Percentiles rank a stretch among this genome's conserved stretches.
These are phyloP conservation scores for Pseudopyricularia javanii DNA, from an alignment of 2,329 filamentous ascomycete species.

Conservation along the genomic window DNA sequence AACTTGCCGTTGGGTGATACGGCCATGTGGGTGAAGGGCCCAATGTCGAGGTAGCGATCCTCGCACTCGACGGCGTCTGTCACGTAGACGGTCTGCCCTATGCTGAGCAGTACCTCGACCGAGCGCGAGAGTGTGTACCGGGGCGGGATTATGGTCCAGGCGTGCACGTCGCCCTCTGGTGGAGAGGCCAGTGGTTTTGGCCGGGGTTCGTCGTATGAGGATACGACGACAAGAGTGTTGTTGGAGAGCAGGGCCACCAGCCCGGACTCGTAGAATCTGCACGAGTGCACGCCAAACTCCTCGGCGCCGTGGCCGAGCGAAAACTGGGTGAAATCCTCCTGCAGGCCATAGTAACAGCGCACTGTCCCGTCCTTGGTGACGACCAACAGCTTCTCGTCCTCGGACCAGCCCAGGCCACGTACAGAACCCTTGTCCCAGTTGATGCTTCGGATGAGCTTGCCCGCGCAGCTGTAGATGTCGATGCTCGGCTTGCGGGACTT, in stretches of 20 bases:
- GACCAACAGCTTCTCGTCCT: constrained; percentile 83
- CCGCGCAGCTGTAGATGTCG: constrained; percentile 88
- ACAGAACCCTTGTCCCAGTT: constrained; percentile 86
- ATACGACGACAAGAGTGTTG: constrained; percentile 77
- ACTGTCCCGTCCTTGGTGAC: constrained; percentile 85
- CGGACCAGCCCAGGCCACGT: constrained; percentile 87
- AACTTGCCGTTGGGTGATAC: constrained; percentile 87
- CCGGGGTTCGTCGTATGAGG: constrained; percentile 79
- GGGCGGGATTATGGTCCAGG: constrained; percentile 83
- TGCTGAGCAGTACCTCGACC: constrained; percentile 82
- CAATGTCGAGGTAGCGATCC: constrained; percentile 81
- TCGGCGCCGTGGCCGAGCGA: constrained; percentile 83
- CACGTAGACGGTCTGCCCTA: constrained; percentile 72
- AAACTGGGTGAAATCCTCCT: constrained; percentile 91
- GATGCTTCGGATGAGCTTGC: constrained; percentile 74
- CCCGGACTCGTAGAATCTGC: constrained; percentile 83
- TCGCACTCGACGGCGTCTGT: constrained; percentile 84
- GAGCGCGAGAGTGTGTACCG: constrained; percentile 81
- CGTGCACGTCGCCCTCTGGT: constrained; percentile 67
- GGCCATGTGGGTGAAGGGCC: constrained; percentile 80
- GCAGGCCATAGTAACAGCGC: constrained; percentile 79
- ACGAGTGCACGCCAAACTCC: constrained; percentile 75
- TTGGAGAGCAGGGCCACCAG: constrained; percentile 86
- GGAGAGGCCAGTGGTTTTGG: constrained; percentile 69
- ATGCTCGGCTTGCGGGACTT: constrained; percentile 70